phyloP scores from a whole-genome alignment of 1,284 basidiomycete species.

The Phenoliferia sp. region DNA sequence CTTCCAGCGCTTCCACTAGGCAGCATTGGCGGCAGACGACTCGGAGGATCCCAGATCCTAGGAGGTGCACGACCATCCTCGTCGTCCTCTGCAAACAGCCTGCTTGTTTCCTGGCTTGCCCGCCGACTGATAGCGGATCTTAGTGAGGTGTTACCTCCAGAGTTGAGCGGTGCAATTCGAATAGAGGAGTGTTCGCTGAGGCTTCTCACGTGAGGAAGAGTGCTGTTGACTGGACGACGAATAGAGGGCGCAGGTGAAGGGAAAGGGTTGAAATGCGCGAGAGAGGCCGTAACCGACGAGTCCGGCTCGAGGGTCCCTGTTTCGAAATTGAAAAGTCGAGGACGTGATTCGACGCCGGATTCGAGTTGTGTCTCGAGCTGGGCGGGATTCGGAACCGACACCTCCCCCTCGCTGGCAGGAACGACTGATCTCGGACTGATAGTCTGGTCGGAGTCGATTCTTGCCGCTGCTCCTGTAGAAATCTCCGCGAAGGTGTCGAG shows the following conservation, averaged over 20 bases:
- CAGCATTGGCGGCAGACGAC: constrained; percentile 14
- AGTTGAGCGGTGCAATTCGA: background rate
- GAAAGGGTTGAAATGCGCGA: background rate
- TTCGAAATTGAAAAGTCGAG: no score
- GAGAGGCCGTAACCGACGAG: no score
- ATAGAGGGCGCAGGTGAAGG: background rate
- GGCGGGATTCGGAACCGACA: no score
- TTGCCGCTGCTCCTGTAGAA: no score
- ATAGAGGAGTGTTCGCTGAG: background rate
- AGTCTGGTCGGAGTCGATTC: no score
- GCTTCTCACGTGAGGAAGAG: background rate
- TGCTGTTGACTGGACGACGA: background rate
- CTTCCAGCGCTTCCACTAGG: constrained; percentile 24
- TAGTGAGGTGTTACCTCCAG: background rate
- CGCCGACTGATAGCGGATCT: background rate
- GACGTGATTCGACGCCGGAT: no score
- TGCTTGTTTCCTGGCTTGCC: background rate
- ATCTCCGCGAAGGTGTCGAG: no score
- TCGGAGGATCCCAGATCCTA: background rate
- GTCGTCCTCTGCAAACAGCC: background rate
- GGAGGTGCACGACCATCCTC: background rate
- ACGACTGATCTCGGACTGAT: no score
- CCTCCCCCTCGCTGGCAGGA: no score
- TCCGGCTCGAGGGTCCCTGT: no score
- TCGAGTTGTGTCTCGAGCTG: no score